Conservation (phyloP, 2,329 filamentous ascomycete species). For the Colletotrichum somersetense region DNA sequence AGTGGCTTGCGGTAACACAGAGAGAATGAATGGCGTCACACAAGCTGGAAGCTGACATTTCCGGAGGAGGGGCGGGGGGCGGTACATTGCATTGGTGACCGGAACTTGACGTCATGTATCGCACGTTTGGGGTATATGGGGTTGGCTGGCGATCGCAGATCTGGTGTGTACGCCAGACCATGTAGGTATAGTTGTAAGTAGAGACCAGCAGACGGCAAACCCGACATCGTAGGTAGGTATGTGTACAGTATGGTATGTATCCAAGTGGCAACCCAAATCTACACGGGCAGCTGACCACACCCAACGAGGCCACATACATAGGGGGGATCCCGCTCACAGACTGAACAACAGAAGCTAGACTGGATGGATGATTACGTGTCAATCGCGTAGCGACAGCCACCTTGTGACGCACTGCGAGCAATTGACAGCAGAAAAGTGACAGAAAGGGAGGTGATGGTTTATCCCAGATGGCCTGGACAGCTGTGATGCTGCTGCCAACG, state of each 20-base stretch:
- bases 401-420: conserved; percentile 33
- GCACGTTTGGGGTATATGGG: conserved; percentile 5
- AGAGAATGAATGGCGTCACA: conserved; percentile 37
- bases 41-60: conserved; percentile 8
- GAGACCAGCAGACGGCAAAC: background rate
- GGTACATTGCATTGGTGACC: conserved; percentile 31
- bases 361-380: conserved; percentile 36
- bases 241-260: too few relatives aligned
- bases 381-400: conserved; percentile 37
- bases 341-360: conserved; percentile 10
- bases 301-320: background rate
- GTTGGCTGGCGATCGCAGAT: conserved; percentile 26
- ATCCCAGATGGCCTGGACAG: conserved; percentile 11
- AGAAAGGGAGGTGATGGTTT: conserved; percentile 33
- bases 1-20: conserved; percentile 35
- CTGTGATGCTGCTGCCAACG: conserved; percentile 21
- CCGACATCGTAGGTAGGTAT: background rate
- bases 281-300: background rate
- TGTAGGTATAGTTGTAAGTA: background rate
- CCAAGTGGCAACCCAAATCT: background rate
- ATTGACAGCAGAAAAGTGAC: conserved; percentile 28
- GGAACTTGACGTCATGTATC: conserved; percentile 40
- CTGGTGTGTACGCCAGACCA: background rate
- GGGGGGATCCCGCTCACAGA: conserved; percentile 5
- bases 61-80: background rate